Percentiles rank a stretch among this genome's conserved stretches.
phyloP scores from a whole-genome alignment of 371 early-diverging fungal genomes.

The Zychaea mexicana region DNA sequence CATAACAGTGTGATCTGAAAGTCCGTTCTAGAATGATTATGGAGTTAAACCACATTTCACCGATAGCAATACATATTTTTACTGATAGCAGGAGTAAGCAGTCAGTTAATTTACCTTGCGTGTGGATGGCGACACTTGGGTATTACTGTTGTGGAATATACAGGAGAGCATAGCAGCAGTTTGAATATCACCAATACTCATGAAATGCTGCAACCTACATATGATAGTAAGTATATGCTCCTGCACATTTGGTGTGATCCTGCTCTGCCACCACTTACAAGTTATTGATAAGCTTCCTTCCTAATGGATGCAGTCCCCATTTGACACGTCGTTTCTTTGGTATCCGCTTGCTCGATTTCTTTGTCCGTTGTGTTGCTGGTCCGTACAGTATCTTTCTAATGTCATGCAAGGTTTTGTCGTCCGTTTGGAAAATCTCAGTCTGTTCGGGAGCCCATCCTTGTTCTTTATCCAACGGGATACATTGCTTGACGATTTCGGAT shows the following conservation, averaged over 20 bases:
- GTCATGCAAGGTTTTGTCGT: constrained; percentile 22
- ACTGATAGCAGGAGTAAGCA: no score
- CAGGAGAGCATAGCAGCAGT: constrained; percentile 83
- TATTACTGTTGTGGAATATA: constrained; percentile 49
- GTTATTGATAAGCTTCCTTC: constrained; percentile 59
- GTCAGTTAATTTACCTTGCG: neutral
- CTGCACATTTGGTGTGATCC: no score
- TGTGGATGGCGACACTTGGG: neutral
- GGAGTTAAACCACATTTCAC: no score
- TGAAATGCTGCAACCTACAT: constrained; percentile 65
- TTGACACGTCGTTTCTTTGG: constrained; percentile 38
- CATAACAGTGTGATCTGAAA: neutral
- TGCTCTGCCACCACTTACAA: no score
- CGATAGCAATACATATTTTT: no score
- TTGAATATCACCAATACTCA: constrained; percentile 78
- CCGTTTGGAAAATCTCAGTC: constrained; percentile 19
- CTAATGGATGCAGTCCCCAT: constrained; percentile 81
- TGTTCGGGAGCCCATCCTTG: constrained; percentile 5
- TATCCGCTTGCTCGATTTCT: neutral
- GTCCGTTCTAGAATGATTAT: neutral
- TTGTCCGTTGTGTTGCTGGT: neutral
- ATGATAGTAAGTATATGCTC: neutral
- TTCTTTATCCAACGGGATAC: constrained; percentile 36
- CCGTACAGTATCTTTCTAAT: constrained; percentile 6
- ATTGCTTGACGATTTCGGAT: constrained; percentile 61